phyloP scores from a whole-genome alignment of 345 rosid genomes.

The Brassica nigra region DNA sequence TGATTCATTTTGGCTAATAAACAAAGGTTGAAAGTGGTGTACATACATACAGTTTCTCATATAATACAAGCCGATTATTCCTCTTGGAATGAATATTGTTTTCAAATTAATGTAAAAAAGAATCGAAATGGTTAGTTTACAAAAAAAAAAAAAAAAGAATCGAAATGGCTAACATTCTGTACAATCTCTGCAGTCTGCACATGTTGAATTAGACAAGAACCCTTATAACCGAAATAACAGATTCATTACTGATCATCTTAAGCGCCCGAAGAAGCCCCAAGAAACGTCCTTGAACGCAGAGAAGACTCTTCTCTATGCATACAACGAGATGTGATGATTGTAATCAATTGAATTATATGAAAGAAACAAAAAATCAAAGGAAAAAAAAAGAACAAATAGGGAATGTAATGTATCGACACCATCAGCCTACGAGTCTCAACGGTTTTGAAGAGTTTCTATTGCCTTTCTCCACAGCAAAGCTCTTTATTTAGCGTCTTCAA shows the following conservation, averaged over 20 bases:
- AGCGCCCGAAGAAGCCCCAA: neutral
- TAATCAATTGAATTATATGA: constrained; percentile 18
- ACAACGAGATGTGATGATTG: neutral
- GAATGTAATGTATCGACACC: neutral
- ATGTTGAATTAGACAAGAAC: neutral
- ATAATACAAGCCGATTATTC: neutral
- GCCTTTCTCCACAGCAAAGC: constrained; percentile 97
- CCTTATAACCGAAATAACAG: neutral
- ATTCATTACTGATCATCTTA: neutral
- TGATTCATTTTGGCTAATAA: neutral
- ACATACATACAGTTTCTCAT: neutral
- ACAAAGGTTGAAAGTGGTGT: constrained; percentile 2
- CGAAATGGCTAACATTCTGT: neutral
- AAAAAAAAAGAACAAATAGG: neutral
- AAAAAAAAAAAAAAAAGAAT: neutral
- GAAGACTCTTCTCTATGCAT: constrained; percentile 27
- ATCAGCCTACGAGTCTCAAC: constrained; percentile 39
- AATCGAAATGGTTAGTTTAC: neutral
- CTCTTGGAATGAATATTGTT: neutral
- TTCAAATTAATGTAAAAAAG: neutral
- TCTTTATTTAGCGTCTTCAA: constrained; percentile 86
- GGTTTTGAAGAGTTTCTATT: constrained; percentile 84
- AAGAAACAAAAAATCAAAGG: neutral
- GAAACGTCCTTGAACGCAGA: constrained; percentile 24
- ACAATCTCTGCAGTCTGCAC: neutral